phyloP scores from a whole-genome alignment of 495 filamentous ascomycete genomes.

The Peziza echinospora region DNA sequence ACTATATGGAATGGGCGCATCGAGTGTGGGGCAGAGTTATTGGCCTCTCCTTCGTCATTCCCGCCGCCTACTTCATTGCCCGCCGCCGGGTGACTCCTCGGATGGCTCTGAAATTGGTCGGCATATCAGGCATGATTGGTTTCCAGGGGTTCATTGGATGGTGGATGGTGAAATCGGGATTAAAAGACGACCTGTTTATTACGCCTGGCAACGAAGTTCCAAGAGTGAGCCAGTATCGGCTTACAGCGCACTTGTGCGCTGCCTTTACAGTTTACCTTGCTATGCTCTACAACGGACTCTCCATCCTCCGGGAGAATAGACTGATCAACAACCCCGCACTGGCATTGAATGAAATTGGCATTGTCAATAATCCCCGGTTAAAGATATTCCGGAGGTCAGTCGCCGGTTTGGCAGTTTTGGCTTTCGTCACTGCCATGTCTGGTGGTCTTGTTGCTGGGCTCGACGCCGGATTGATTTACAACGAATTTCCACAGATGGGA shows the following conservation, averaged over 20 bases:
- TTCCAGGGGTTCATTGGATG: constrained; percentile 91
- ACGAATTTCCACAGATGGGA: constrained; percentile 94
- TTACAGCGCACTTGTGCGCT: constrained; percentile 70
- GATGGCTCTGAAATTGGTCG: constrained; percentile 56
- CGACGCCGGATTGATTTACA: constrained; percentile 92
- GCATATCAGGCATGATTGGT: constrained; percentile 72
- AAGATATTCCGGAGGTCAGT: constrained; percentile 52
- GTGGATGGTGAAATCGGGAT: constrained; percentile 98
- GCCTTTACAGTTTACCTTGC: constrained; percentile 79
- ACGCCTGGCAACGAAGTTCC: constrained; percentile 54
- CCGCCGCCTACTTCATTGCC: constrained; percentile 70
- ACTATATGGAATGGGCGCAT: constrained; percentile 99
- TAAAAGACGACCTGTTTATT: constrained; percentile 85
- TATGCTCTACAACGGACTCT: constrained; percentile 84
- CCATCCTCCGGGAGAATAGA: constrained; percentile 50
- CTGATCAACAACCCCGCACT: constrained; percentile 38
- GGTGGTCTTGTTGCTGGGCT: constrained; percentile 85
- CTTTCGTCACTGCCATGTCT: constrained; percentile 79
- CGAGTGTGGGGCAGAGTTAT: constrained; percentile 88
- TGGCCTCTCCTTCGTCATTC: constrained; percentile 70
- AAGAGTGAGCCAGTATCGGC: constrained; percentile 78
- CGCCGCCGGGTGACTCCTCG: constrained; percentile 53
- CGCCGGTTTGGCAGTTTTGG: constrained; percentile 45
- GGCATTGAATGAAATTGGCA: constrained; percentile 32
- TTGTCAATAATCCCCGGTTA: constrained; percentile 42